Conservation (phyloP, 78 protist species). For the Monocercomonoides exilis region DNA sequence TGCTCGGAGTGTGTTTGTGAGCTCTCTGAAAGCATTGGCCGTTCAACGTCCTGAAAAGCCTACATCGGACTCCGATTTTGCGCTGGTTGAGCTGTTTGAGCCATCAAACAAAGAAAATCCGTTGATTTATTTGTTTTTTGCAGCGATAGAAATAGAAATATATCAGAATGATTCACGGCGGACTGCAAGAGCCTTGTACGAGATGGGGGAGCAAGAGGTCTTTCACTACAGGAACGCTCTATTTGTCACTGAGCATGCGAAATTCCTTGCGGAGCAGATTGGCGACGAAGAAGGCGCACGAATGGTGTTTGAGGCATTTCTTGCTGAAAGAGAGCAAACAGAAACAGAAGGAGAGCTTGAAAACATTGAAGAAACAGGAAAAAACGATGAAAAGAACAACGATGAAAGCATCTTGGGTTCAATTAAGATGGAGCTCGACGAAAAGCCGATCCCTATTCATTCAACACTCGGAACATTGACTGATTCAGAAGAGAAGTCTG, state of each 20-base stretch:
- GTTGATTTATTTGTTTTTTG: not conserved
- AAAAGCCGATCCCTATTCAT: too few species aligned
- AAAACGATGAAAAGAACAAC: too few species aligned
- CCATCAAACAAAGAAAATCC: too few species aligned
- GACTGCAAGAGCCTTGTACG: not conserved
- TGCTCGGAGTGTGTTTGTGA: not conserved
- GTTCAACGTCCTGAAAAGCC: not conserved
- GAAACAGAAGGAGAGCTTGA: too few species aligned
- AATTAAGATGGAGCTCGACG: too few species aligned
- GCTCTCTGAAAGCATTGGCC: not conserved
- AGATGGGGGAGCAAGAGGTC: not conserved
- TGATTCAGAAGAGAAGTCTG: too few species aligned
- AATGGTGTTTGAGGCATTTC: not conserved
- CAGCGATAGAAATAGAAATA: not conserved
- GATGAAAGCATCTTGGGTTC: too few species aligned
- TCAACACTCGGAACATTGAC: too few species aligned
- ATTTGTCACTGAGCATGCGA: not conserved
- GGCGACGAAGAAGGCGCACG: not conserved
- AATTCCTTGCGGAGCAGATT: not conserved
- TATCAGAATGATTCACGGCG: not conserved
- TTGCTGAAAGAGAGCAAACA: not conserved
- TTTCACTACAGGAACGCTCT: not conserved
- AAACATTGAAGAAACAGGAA: too few species aligned
- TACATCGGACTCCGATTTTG: not conserved
- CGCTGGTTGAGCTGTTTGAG: not conserved